Percentiles rank a stretch among this genome's conserved stretches.
Conservation (phyloP, 352 stramenopile genomes). For the Blastocystis sp. region DNA sequence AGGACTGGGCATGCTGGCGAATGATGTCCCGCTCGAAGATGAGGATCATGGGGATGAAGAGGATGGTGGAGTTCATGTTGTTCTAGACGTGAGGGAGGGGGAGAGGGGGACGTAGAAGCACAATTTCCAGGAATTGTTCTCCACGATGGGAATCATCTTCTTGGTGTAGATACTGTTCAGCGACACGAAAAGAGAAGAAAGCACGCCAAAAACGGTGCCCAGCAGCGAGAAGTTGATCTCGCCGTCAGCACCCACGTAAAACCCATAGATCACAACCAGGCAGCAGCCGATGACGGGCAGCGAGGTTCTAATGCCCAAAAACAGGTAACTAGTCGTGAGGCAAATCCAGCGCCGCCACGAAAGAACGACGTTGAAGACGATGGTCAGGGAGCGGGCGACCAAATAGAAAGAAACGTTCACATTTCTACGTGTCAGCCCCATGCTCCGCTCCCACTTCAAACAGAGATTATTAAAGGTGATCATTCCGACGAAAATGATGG, state of each 20-base stretch:
- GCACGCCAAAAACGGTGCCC: conserved; percentile 77
- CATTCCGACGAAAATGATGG: conserved; percentile 80
- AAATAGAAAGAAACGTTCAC: conserved; percentile 67
- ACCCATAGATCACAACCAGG: conserved; percentile 78
- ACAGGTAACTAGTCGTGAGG: conserved; percentile 69
- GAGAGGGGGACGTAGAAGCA: conserved; percentile 53
- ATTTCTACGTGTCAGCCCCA: conserved; percentile 79
- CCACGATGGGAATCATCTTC: conserved; percentile 77
- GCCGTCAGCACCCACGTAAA: conserved; percentile 78
- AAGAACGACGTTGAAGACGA: conserved; percentile 82
- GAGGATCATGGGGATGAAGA: conserved; percentile 80
- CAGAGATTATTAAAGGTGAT: conserved; percentile 69
- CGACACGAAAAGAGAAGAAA: conserved; percentile 80
- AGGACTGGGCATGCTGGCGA: conserved; percentile 60
- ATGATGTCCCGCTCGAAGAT: conserved; percentile 76
- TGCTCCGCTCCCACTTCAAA: conserved; percentile 77
- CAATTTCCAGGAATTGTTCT: conserved; percentile 71
- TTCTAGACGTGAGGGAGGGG: conserved; percentile 76
- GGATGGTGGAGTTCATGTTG: conserved; percentile 80
- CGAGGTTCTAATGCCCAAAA: conserved; percentile 76
- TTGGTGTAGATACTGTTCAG: conserved; percentile 84
- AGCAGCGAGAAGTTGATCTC: conserved; percentile 79
- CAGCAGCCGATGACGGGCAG: conserved; percentile 76
- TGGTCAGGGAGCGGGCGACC: conserved; percentile 75
- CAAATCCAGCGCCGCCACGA: conserved; percentile 62